Evolutionary conservation across 179 eudicot species (phyloP).

Genomic region (Drosera spatulata): DNA sequence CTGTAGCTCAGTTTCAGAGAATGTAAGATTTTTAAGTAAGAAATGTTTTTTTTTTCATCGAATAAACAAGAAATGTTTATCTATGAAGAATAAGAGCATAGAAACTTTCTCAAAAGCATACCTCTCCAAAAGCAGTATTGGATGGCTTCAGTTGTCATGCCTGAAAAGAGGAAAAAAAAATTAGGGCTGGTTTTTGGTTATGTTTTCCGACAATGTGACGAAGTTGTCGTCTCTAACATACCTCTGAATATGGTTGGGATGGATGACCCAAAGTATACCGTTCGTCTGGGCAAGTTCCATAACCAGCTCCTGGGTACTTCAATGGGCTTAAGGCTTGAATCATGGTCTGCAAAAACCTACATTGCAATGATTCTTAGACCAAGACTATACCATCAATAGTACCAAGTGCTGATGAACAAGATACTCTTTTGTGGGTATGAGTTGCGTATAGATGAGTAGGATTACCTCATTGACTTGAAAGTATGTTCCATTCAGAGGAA

Average conservation of each 20-base stretch:
- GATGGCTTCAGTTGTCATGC: constrained; percentile 47
- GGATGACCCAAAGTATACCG: constrained; percentile 83
- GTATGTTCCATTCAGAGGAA: constrained; percentile 34
- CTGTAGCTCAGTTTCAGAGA: constrained; percentile 18
- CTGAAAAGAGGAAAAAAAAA: constrained; percentile 20
- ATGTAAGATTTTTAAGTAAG: neutral
- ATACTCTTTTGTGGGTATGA: constrained; percentile 36
- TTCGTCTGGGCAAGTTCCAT: constrained; percentile 66
- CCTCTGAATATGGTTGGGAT: constrained; percentile 64
- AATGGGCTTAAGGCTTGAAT: constrained; percentile 58
- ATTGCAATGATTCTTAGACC: constrained; percentile 1
- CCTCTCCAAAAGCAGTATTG: constrained; percentile 80
- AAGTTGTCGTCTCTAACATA: neutral
- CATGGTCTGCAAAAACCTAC: constrained; percentile 92
- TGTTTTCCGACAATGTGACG: neutral
- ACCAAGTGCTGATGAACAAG: neutral
- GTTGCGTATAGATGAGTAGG: constrained; percentile 94
- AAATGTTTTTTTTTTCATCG: too few relatives aligned
- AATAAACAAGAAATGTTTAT: too few relatives aligned
- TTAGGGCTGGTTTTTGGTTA: neutral
- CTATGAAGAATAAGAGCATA: too few relatives aligned
- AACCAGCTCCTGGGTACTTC: constrained; percentile 60
- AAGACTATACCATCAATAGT: neutral
- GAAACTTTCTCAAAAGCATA: constrained; percentile 11
- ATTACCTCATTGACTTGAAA: neutral